Conservation (phyloP, 257 asterid genomes). For the Ilex aquifolium region DNA sequence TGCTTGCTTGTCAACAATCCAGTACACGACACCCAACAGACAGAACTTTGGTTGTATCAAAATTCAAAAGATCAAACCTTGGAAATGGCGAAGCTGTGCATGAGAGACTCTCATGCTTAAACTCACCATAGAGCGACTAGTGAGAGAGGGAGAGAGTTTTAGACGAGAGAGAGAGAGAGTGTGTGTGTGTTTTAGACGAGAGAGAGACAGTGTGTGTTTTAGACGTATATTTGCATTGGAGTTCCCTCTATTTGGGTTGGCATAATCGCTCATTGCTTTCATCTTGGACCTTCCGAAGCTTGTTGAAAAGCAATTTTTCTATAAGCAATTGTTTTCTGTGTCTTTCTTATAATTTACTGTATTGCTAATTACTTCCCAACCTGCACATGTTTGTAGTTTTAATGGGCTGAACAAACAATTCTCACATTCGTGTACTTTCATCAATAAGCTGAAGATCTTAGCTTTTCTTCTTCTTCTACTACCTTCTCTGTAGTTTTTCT, state of each 20-base stretch:
- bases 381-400: not conserved
- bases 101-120: too few relatives aligned
- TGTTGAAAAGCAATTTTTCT: not conserved
- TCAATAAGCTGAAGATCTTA: constrained; percentile 2
- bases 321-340: not conserved
- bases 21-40: too few relatives aligned
- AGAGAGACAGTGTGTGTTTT: too few relatives aligned
- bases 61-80: too few relatives aligned
- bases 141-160: too few relatives aligned
- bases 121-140: too few relatives aligned
- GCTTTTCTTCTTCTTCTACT: not conserved
- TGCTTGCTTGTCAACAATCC: too few relatives aligned
- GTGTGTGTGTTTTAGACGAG: too few relatives aligned
- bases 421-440: not conserved
- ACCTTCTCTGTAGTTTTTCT: not conserved
- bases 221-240: not conserved
- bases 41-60: too few relatives aligned
- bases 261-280: constrained; percentile 1
- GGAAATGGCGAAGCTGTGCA: too few relatives aligned
- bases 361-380: not conserved
- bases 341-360: not conserved
- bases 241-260: not conserved
- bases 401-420: not conserved
- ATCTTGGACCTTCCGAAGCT: not conserved
- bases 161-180: too few relatives aligned